Evolutionary conservation across 495 filamentous ascomycete species (phyloP), one percentile per base, ranked within the genome.

Genomic region (Aspergillus avenaceus): DNA sequence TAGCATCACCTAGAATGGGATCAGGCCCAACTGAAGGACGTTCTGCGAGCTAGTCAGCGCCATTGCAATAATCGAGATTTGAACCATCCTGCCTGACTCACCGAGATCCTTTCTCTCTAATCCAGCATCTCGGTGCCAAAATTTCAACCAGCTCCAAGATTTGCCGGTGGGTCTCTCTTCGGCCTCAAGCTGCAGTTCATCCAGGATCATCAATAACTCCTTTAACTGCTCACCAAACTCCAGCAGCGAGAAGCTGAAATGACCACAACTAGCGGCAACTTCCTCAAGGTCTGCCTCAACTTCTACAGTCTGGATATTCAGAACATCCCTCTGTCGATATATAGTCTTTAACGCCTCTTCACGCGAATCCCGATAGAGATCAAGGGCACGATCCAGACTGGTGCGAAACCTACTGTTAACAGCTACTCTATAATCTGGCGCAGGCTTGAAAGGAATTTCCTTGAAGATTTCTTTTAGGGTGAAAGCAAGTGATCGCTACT

Each of bases 241-340:
- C 48, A 91, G 77, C 22, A 98, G 72, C 16, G 87, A 91, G 59
- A 90, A 95, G 60, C 85, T 88, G 63, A 97, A 98, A 61, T 97
- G 90, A 3, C 92, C 91, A 59, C 93, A 98, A 37, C 89, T 92
- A 5, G 93, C 93, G 25, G 91, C 89, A 8, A 97, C 90, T 66
- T 98, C 93, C 64, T 98, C 93, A 42, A 95, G 86, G 61, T 96
- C 93, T 5, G 93, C 93, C 52, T 92, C 86, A n/a, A 88, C 73
- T 32, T 84, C 84, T 26, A 87, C 73, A 2, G 81, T 78, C 25
- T 81, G 75, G 4, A 82, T 69, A 47, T 79, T 80, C 31, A 81
- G 78, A 19, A 88, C 71, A 45, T 89, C 83, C 47, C 88, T 86
- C 34, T 75, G 83, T 50, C 82, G 84, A 66, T 97, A 97, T 12